phyloP scores from a whole-genome alignment of 164 flowering plant species.

The Platanus orientalis region DNA sequence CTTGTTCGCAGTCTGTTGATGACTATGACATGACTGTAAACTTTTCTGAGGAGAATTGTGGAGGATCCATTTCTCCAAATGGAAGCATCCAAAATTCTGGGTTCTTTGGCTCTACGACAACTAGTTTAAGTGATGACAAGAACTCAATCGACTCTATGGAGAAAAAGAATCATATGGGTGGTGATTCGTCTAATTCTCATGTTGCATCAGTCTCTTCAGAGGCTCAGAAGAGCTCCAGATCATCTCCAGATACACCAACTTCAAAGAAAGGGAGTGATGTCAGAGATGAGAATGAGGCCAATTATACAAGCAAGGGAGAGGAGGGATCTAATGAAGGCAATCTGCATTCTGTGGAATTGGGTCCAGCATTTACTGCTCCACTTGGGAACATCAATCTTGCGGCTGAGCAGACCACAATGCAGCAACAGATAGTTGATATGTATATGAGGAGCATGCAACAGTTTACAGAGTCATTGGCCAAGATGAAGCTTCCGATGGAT shows the following conservation, averaged over 20 bases:
- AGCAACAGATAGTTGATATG: conserved; percentile 86
- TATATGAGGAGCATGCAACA: conserved; percentile 97
- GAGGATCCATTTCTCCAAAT: conserved; percentile 39
- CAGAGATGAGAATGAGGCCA: conserved; percentile 23
- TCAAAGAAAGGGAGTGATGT: conserved; percentile 36
- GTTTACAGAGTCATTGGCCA: conserved; percentile 78
- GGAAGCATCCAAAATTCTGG: conserved; percentile 52
- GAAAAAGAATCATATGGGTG: conserved; percentile 30
- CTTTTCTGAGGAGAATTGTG: conserved; percentile 34
- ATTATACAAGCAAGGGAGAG: conserved; percentile 28
- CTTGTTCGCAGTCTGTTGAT: conserved; percentile 32
- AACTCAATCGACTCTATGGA: conserved; percentile 45
- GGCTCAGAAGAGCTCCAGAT: conserved; percentile 20
- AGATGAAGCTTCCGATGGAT: conserved; percentile 93
- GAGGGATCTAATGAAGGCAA: conserved; percentile 25
- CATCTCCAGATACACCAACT: conserved; percentile 53
- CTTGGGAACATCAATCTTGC: conserved; percentile 42
- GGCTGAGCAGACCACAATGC: conserved; percentile 74
- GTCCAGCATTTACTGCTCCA: conserved; percentile 45
- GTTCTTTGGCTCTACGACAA: conserved; percentile 52
- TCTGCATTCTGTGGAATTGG: conserved; percentile 21
- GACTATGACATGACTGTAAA: conserved; percentile 60
- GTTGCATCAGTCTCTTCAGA: conserved; percentile 22
- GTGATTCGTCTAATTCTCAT: conserved; percentile 27
- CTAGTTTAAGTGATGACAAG: conserved; percentile 59